A percentile compares a stretch with the other conserved stretches of the same genome.
These are phyloP conservation scores for Begonia loranthoides DNA, from an alignment of 306 rosid species.

Conservation along the genomic window DNA sequence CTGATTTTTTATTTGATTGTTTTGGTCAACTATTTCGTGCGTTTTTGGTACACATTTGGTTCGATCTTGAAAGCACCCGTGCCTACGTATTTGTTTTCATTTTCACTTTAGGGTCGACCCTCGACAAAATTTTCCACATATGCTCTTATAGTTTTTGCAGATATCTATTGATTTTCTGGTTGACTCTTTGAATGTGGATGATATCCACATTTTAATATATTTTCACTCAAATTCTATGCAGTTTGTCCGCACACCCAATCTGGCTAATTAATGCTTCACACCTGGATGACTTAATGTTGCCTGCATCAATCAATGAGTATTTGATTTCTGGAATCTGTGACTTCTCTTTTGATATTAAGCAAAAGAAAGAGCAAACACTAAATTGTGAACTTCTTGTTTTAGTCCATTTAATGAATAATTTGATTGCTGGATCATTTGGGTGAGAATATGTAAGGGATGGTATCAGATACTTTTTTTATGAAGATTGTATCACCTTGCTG, in stretches of 20 bases:
- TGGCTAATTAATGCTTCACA: constrained; percentile 30
- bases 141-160: no score
- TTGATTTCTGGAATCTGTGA: constrained; percentile 40
- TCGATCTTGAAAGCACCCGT: constrained; percentile 1
- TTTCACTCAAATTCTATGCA: constrained; percentile 27
- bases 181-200: not conserved
- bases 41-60: not conserved
- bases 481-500: constrained; percentile 68
- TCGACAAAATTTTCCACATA: no score
- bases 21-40: no score
- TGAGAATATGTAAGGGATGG: constrained; percentile 91
- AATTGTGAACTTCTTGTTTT: constrained; percentile 22
- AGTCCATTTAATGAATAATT: constrained; percentile 24
- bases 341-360: constrained; percentile 28
- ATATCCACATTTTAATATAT: constrained; percentile 9
- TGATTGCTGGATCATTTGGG: constrained; percentile 44
- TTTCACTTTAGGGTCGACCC: no score
- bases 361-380: constrained; percentile 25
- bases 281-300: constrained; percentile 43
- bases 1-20: no score
- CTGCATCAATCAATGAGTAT: constrained; percentile 35
- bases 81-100: not conserved
- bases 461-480: constrained; percentile 41
- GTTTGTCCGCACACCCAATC: constrained; percentile 27
- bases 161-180: no score